Percentiles rank a stretch among this genome's conserved stretches.
Conservation (phyloP, 371 early-diverging fungal genomes). For the Mortierella sp. region DNA sequence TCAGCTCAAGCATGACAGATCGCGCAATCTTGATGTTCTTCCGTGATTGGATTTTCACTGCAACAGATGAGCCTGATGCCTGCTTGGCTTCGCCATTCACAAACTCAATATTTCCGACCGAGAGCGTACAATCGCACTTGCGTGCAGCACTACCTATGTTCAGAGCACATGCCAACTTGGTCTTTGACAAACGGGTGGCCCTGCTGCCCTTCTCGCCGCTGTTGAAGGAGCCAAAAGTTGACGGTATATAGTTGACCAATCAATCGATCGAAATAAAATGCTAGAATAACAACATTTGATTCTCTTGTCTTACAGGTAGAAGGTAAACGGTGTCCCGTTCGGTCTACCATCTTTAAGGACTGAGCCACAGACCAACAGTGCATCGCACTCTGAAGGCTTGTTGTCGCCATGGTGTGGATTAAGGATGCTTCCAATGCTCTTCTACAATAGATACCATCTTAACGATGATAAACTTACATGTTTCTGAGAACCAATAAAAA, state of each 20-base stretch:
- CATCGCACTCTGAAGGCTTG: constrained; percentile 9
- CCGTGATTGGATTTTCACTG: constrained; percentile 8
- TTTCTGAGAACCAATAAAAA: not conserved
- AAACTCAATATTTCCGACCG: constrained; percentile 1
- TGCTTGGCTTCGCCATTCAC: not conserved
- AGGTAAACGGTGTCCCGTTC: constrained; percentile 3
- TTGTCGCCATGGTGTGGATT: constrained; percentile 6
- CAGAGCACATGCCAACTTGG: constrained; percentile 15
- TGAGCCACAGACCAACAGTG: constrained; percentile 7
- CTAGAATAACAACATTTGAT: too few species aligned
- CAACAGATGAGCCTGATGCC: not conserved
- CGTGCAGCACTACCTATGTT: constrained; percentile 7
- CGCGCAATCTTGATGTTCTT: constrained; percentile 16
- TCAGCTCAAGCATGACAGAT: constrained; percentile 12
- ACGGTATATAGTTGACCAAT: not conserved
- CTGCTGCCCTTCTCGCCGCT: constrained; percentile 9
- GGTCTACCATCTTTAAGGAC: constrained; percentile 9
- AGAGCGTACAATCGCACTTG: constrained; percentile 15
- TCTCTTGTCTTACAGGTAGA: constrained; percentile 6
- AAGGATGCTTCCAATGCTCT: constrained; percentile 10
- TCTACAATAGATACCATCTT: too few species aligned
- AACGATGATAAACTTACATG: not conserved
- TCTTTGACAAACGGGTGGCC: constrained; percentile 13
- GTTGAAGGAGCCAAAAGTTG: not conserved
- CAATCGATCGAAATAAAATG: not conserved